These are phyloP conservation scores for Aleurites moluccanus DNA, from an alignment of 441 rosid species.

Conservation along the genomic window DNA sequence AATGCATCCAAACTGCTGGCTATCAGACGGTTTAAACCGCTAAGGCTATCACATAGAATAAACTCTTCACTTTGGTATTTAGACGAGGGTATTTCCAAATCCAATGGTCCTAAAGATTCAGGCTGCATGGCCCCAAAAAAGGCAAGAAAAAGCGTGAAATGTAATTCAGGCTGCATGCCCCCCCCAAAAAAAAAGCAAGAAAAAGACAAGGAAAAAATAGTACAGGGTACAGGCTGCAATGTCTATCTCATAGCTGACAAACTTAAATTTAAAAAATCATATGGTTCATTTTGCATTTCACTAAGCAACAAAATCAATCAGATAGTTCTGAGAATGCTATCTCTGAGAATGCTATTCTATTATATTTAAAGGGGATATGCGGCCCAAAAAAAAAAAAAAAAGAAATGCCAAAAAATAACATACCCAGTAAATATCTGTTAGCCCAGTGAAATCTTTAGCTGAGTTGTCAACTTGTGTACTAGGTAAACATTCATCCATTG, in stretches of 20 bases:
- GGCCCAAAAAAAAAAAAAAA: neutral
- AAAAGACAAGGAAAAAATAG: neutral
- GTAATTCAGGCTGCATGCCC: slow-evolving; percentile 67
- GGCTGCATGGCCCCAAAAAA: slow-evolving; percentile 43
- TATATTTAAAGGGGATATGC: neutral
- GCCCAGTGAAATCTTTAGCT: slow-evolving; percentile 49
- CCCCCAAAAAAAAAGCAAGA: neutral
- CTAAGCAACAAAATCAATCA: neutral
- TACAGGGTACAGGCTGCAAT: slow-evolving; percentile 5
- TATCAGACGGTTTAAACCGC: slow-evolving; percentile 80
- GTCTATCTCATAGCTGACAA: neutral
- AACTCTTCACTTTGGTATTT: slow-evolving; percentile 70
- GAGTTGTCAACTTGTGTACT: slow-evolving; percentile 47
- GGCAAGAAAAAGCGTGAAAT: neutral
- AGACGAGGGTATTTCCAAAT: slow-evolving; percentile 67
- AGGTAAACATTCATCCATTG: slow-evolving; percentile 44
- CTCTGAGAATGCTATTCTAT: neutral
- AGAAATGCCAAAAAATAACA: slow-evolving; percentile 7
- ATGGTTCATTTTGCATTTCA: too few relatives aligned
- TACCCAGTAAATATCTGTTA: slow-evolving; percentile 94
- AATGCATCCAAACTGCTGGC: slow-evolving; percentile 95
- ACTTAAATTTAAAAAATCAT: too few relatives aligned
- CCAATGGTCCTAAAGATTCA: slow-evolving; percentile 84
- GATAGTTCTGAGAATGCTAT: neutral
- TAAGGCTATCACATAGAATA: slow-evolving; percentile 73